Conservation (phyloP, 306 rosid genomes). For the Vigna radiata region DNA sequence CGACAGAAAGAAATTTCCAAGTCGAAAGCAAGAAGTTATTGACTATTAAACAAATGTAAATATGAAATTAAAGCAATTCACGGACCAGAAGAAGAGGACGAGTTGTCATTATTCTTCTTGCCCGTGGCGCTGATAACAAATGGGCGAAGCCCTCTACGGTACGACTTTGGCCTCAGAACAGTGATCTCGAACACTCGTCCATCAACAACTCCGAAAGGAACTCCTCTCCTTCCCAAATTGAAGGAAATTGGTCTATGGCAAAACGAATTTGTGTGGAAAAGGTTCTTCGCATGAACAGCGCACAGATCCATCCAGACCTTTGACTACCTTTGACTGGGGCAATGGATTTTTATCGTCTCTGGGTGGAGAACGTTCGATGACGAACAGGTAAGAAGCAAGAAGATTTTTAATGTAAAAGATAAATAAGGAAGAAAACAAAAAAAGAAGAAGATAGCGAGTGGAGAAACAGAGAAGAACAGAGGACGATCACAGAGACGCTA, state of each 20-base stretch:
- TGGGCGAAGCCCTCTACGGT: constrained; percentile 46
- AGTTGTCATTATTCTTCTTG: constrained; percentile 71
- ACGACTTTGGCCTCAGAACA: constrained; percentile 50
- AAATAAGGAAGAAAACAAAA: neutral
- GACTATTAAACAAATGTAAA: neutral
- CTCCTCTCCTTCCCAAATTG: constrained; percentile 47
- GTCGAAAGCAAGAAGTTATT: neutral
- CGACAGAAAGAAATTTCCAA: neutral
- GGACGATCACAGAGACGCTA: constrained; percentile 9
- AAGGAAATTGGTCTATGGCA: constrained; percentile 57
- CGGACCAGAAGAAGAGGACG: constrained; percentile 64
- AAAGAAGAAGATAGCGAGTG: neutral
- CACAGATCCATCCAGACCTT: constrained; percentile 74
- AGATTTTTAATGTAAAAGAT: constrained; percentile 10
- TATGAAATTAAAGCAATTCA: constrained; percentile 21
- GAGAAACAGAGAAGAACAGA: constrained; percentile 32
- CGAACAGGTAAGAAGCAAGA: neutral
- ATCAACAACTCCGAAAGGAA: constrained; percentile 50
- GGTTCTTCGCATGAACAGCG: constrained; percentile 59
- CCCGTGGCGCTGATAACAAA: constrained; percentile 62
- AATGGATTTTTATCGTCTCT: constrained; percentile 13
- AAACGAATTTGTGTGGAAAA: constrained; percentile 56
- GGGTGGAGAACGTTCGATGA: constrained; percentile 2
- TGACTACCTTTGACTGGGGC: constrained; percentile 1
- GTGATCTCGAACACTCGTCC: constrained; percentile 57